Conservation (phyloP, 176 grass and related monocot species). For the Cenchrus fungigraminus region DNA sequence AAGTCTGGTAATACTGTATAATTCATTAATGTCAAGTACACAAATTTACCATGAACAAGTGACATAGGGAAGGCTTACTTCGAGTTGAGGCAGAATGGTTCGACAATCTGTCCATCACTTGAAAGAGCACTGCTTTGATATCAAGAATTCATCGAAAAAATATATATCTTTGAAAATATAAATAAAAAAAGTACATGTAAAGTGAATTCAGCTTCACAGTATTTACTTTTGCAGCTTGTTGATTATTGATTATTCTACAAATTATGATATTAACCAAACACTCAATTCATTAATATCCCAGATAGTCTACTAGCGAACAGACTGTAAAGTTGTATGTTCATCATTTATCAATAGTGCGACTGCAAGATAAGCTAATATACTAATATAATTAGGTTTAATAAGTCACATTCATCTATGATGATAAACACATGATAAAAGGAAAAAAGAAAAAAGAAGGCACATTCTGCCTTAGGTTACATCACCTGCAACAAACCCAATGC, state of each 20-base stretch:
- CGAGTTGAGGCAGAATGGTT: conserved; percentile 71
- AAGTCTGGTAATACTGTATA: conserved; percentile 67
- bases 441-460: conserved; percentile 26
- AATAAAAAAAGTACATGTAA: not conserved
- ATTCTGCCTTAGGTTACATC: conserved; percentile 14
- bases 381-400: not conserved
- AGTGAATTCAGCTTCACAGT: not conserved
- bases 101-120: conserved; percentile 73
- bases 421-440: conserved; percentile 22
- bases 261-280: not conserved
- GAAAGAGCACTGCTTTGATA: conserved; percentile 73
- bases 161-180: not conserved
- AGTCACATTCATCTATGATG: not conserved
- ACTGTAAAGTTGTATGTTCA: conserved; percentile 2
- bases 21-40: conserved; percentile 46
- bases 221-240: not conserved
- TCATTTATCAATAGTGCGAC: not conserved
- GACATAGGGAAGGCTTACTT: conserved; percentile 49
- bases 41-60: not conserved
- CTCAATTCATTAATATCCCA: conserved; percentile 8
- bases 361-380: not conserved
- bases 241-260: conserved; percentile 9
- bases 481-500: conserved; percentile 63
- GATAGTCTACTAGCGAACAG: not conserved
- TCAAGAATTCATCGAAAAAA: conserved; percentile 68